A percentile compares a stretch with the other conserved stretches of the same genome.
Conservation (phyloP, 2,329 filamentous ascomycete genomes). For the Dactylellina drechsleri region DNA sequence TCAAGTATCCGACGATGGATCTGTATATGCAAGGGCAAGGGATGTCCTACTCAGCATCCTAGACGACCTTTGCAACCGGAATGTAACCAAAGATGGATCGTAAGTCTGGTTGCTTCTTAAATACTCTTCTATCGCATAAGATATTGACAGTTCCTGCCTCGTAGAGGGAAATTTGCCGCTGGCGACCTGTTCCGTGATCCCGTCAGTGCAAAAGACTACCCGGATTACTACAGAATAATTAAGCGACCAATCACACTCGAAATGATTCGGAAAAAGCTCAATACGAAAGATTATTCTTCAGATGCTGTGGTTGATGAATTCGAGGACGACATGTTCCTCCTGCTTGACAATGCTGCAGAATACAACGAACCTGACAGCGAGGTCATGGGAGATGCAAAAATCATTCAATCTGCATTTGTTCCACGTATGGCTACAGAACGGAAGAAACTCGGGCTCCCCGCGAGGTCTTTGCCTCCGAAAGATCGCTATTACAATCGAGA, state of each 20-base stretch:
- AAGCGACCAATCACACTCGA: slow-evolving; percentile 31
- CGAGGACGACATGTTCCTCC: slow-evolving; percentile 42
- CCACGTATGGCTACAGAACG: slow-evolving; percentile 20
- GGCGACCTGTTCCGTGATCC: slow-evolving; percentile 31
- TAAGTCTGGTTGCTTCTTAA: neutral
- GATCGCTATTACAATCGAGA: neutral
- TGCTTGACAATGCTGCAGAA: slow-evolving; percentile 40
- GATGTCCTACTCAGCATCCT: slow-evolving; percentile 27
- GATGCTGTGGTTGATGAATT: slow-evolving; percentile 20
- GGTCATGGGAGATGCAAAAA: slow-evolving; percentile 38
- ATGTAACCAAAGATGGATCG: slow-evolving; percentile 30
- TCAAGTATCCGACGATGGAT: slow-evolving; percentile 10
- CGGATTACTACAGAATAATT: slow-evolving; percentile 45
- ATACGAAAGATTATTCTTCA: slow-evolving; percentile 7
- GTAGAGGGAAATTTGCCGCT: slow-evolving; percentile 25
- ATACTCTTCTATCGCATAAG: neutral
- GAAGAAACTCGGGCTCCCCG: slow-evolving; percentile 13
- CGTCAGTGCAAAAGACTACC: slow-evolving; percentile 34
- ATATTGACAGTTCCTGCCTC: neutral
- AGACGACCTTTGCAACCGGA: slow-evolving; percentile 18
- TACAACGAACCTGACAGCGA: slow-evolving; percentile 46
- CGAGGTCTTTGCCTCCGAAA: slow-evolving; percentile 32
- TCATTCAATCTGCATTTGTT: slow-evolving; percentile 20
- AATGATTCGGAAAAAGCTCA: slow-evolving; percentile 35
- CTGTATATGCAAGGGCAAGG: slow-evolving; percentile 11